A percentile compares a stretch with the other conserved stretches of the same genome.
Evolutionary conservation across 352 stramenopile genomes (phyloP).

Genomic region (Globisporangium radiosum): DNA sequence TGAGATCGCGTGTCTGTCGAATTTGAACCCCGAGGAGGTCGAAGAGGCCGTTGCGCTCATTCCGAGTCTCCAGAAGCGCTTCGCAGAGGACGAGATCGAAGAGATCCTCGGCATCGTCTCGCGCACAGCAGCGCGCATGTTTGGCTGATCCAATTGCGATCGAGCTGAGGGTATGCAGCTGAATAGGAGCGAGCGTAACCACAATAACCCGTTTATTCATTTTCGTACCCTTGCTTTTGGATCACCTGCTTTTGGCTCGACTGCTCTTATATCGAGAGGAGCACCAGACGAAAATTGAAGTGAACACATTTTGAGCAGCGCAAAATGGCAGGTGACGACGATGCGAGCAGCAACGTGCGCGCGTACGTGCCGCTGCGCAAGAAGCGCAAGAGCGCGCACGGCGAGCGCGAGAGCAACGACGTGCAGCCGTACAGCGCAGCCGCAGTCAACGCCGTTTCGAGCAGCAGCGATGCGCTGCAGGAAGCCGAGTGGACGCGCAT

Average conservation of each 20-base stretch:
- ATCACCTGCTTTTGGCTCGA: no score
- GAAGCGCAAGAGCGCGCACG: slow-evolving; percentile 16
- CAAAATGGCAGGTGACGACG: slow-evolving; percentile 1
- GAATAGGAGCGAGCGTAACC: no score
- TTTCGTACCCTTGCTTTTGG: no score
- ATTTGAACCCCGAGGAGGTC: slow-evolving; percentile 86
- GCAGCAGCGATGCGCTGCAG: slow-evolving; percentile 14
- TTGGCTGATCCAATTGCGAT: slow-evolving; percentile 28
- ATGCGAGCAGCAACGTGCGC: not conserved
- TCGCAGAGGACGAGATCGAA: slow-evolving; percentile 87
- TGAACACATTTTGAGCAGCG: not conserved
- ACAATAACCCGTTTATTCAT: not conserved
- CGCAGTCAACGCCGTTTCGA: not conserved
- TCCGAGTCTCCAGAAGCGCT: slow-evolving; percentile 84
- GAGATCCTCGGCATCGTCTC: slow-evolving; percentile 87
- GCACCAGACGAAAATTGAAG: slow-evolving; percentile 2
- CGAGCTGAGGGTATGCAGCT: no score
- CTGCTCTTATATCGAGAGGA: no score
- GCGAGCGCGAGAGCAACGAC: not conserved
- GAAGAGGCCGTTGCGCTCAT: slow-evolving; percentile 86
- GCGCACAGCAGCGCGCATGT: slow-evolving; percentile 83
- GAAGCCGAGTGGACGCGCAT: slow-evolving; percentile 42
- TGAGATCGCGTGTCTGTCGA: slow-evolving; percentile 86
- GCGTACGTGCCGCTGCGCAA: slow-evolving; percentile 41
- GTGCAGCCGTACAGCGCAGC: slow-evolving; percentile 1